Base-by-base conservation (phyloP, 2,329 filamentous ascomycete species). In the Spiromastix sp. region DNA sequence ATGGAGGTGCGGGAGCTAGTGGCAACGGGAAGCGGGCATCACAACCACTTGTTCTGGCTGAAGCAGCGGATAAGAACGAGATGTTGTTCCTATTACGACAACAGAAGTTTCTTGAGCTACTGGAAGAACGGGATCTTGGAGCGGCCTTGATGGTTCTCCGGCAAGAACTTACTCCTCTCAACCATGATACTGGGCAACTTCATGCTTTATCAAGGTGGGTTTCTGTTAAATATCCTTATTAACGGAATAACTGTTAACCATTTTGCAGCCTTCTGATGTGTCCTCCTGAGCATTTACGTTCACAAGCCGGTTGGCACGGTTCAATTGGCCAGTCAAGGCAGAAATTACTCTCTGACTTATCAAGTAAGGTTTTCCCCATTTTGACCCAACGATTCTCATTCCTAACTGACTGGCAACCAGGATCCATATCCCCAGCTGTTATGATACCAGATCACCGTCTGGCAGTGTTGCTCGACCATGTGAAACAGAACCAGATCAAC, bases 371-470 rank as follows among this genome's bases (percentile, higher is more conserved):
- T 38, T 7, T 22, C 22, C 10, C 6, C 7, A n/a, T 21, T 34
- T 32, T 31, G 20, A 42, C 22, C 24, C 13, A 25, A 40, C 56
- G 36, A 63, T 20, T n/a, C 15, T 30, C 27, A n/a, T 30, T 16
- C 7, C 11, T 30, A 13, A 5, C 32, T 25, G 11, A 21, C n/a
- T 8, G 13, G 6, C 5, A 27, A 6, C 4, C 16, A 89, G 83
- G 72, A 66, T 94, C 77, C 38, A 93, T 98, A 56, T 94, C 91
- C 2, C 89, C 91, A 0, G 91, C 86, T 3, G 84, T 94, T 29
- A 96, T 98, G 87, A 81, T 98, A 36, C 91, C 91, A 2, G 85
- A 94, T 52, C 84, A 91, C 56, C 79, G 91, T 5, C 68, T 98
- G 29, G 85, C 85, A 2, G 72, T 78, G 21, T 67, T 98, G 11